Conservation (phyloP, 177 flowering plant genomes). For the Vitis hybrid region DNA sequence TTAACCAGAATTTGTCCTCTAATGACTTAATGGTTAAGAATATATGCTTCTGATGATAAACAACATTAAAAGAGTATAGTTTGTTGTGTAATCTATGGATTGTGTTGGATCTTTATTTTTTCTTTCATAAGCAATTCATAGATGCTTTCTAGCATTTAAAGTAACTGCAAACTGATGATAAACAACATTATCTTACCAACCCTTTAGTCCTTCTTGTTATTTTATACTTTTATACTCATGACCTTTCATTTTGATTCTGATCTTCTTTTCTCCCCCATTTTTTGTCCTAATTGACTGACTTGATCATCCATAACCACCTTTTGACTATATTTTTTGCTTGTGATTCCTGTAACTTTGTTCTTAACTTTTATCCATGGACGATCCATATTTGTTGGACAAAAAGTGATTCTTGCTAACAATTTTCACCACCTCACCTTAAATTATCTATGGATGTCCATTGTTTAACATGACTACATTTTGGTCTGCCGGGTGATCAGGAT, state of each 20-base stretch:
- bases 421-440: too few relatives aligned
- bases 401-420: too few relatives aligned
- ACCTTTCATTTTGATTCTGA: not conserved
- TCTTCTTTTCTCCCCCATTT: not conserved
- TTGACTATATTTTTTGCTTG: too few relatives aligned
- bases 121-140: not conserved
- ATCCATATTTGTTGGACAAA: too few relatives aligned
- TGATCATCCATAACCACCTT: too few relatives aligned
- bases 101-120: not conserved
- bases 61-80: not conserved
- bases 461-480: too few relatives aligned
- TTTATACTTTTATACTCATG: not conserved
- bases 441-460: too few relatives aligned
- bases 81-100: not conserved
- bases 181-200: slow-evolving; percentile 1
- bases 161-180: not conserved
- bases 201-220: slow-evolving; percentile 3
- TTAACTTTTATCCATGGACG: too few relatives aligned
- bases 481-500: too few relatives aligned
- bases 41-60: slow-evolving; percentile 12
- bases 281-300: too few relatives aligned
- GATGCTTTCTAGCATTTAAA: not conserved
- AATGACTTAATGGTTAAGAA: slow-evolving; percentile 8
- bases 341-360: too few relatives aligned
- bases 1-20: too few relatives aligned